These are phyloP conservation scores for Beauveria australis DNA, from an alignment of 2,329 filamentous ascomycete species.

Conservation along the genomic window DNA sequence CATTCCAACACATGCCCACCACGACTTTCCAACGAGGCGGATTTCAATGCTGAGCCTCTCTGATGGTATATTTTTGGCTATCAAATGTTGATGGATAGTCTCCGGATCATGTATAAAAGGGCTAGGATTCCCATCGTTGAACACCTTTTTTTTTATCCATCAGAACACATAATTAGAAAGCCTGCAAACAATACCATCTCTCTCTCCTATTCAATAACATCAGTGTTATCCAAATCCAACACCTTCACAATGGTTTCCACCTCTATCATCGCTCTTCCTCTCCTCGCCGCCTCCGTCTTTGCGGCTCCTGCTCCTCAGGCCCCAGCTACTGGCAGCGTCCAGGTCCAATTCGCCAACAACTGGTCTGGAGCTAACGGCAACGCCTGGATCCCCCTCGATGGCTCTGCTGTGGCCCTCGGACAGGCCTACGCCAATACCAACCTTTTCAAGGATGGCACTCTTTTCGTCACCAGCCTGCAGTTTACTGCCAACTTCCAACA, in stretches of 20 bases:
- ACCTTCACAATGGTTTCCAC: background rate
- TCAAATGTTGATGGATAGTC: no score
- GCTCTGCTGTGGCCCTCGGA: background rate
- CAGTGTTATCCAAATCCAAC: no score
- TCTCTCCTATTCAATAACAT: no score
- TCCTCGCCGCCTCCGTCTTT: background rate
- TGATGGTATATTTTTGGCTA: no score
- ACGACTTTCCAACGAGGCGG: no score
- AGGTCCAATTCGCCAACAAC: constrained; percentile 4
- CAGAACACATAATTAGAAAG: no score
- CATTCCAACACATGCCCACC: no score
- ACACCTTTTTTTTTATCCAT: no score
- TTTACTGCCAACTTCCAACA: constrained; percentile 3
- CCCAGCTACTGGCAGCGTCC: background rate
- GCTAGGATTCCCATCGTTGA: no score
- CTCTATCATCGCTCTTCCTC: background rate
- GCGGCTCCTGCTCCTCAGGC: background rate
- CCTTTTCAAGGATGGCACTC: constrained; percentile 2
- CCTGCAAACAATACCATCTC: no score
- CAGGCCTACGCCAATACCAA: constrained; percentile 6
- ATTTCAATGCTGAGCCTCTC: no score
- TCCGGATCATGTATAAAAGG: no score
- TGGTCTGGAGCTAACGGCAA: background rate
- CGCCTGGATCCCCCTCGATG: constrained; percentile 2
- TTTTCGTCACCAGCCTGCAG: constrained; percentile 2